Base-by-base conservation (phyloP, 139 green algal species). In the Volvox africanus region DNA sequence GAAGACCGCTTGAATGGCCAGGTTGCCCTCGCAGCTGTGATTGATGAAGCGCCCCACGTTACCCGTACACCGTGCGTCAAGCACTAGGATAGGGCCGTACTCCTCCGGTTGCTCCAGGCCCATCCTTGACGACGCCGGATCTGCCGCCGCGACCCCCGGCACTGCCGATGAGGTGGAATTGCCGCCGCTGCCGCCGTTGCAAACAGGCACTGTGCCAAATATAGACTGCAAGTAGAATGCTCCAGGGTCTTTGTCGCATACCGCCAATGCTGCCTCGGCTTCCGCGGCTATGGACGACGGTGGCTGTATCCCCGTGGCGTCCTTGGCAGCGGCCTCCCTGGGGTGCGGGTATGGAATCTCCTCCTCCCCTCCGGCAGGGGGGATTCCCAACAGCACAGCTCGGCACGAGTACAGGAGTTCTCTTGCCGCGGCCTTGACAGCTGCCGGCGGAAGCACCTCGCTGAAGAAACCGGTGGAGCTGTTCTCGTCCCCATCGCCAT, bases 41-140 rank as follows among this genome's bases (percentile, higher is more conserved):
- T 98, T 98, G 90, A 98, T 94, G 92, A 97, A 98, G 44, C 96
- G 93, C 0, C 85, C 93, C 67, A 98, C 92, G 91, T 98, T 98
- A 88, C 96, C 85, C 0, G 28, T 82, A 30, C 28, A 35, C 37
- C 69, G 69, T 2, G 88, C 94, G 35, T 95, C 92, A 1, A 95
- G 65, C 21, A 96, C 86, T 21, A 94, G 82, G 24, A 94, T 77
- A 21, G 92, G 69, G 21, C 44, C 67, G 67, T 88, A 78, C 33
- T 94, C 84, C 0, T 61, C 36, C 44, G 44, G 44, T 55, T 55
- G 44, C 1, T 89, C 61, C 0, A 77, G 21, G 65, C 30, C 19
- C 50, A 17, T 65, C 61, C 20, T 32, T 13, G 61, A 28, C 44
- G 24, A 11, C 80, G 32, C 78, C 50, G 44, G 18, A 26, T 9